Percentiles rank a stretch among this genome's conserved stretches.
phyloP scores from a whole-genome alignment of 2,329 filamentous ascomycete species.

The Fonsecaea multimorphosa region DNA sequence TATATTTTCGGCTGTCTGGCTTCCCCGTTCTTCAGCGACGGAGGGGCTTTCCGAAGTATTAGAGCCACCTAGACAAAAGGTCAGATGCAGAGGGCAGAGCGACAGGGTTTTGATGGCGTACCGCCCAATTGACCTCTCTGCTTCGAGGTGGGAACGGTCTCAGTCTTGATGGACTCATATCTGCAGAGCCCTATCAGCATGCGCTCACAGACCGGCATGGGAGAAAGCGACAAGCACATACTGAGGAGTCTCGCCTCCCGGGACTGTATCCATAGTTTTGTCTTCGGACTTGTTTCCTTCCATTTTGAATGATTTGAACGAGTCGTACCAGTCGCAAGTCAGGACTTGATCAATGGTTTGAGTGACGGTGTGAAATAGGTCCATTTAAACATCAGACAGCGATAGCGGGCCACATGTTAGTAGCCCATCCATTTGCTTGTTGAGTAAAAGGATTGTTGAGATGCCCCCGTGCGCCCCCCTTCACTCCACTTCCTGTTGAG shows the following conservation, averaged over 20 bases:
- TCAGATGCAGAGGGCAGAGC: slow-evolving; percentile 20
- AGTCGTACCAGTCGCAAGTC: slow-evolving; percentile 38
- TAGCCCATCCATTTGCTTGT: slow-evolving; percentile 10
- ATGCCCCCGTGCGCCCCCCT: not conserved
- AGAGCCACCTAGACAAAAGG: slow-evolving; percentile 26
- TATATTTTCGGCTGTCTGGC: slow-evolving; percentile 59
- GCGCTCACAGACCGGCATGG: not conserved
- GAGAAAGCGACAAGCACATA: slow-evolving; percentile 43
- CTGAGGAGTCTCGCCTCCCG: slow-evolving; percentile 66
- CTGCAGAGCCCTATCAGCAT: slow-evolving; percentile 42
- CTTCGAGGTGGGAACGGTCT: slow-evolving; percentile 58
- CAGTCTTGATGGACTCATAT: slow-evolving; percentile 64
- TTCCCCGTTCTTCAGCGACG: slow-evolving; percentile 40
- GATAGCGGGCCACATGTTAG: not conserved
- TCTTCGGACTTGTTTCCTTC: slow-evolving; percentile 18
- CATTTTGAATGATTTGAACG: slow-evolving; percentile 33
- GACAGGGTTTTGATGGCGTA: slow-evolving; percentile 41
- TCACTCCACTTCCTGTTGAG: slow-evolving; percentile 1
- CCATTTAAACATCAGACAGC: slow-evolving; percentile 31
- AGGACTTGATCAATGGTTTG: slow-evolving; percentile 37
- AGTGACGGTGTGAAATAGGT: slow-evolving; percentile 37
- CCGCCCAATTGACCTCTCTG: slow-evolving; percentile 64
- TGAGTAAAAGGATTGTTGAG: slow-evolving; percentile 13
- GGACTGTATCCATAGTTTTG: slow-evolving; percentile 64
- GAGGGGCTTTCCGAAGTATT: slow-evolving; percentile 26